phyloP scores from a whole-genome alignment of 306 rosid species.

The Arachis hypogaea region DNA sequence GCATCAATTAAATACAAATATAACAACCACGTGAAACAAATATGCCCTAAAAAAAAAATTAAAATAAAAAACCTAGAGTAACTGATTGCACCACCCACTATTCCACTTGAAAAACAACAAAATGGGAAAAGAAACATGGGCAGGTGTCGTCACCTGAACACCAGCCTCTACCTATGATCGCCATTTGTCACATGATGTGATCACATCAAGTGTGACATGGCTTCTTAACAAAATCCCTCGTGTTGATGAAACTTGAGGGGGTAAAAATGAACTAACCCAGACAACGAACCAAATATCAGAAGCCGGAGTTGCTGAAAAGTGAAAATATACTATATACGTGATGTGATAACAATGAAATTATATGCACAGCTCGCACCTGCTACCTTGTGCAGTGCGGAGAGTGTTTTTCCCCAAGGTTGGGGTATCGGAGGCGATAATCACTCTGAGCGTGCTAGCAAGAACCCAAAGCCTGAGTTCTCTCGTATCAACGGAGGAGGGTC shows the following conservation, averaged over 20 bases:
- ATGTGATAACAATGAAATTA: slow-evolving; percentile 47
- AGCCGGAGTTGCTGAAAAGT: slow-evolving; percentile 52
- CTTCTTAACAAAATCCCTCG: slow-evolving; percentile 66
- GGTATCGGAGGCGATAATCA: slow-evolving; percentile 41
- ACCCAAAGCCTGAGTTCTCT: slow-evolving; percentile 93
- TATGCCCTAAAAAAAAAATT: slow-evolving; percentile 47
- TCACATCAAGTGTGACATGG: slow-evolving; percentile 50
- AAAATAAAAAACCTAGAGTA: slow-evolving; percentile 38
- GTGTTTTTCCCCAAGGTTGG: slow-evolving; percentile 35
- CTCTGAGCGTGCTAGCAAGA: slow-evolving; percentile 87
- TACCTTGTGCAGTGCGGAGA: slow-evolving; percentile 47
- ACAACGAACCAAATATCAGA: slow-evolving; percentile 69
- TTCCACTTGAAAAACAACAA: slow-evolving; percentile 48
- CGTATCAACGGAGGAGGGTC: slow-evolving; percentile 99
- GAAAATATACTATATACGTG: slow-evolving; percentile 69
- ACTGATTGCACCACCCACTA: slow-evolving; percentile 56
- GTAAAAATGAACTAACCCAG: slow-evolving; percentile 62
- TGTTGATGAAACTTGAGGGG: slow-evolving; percentile 75
- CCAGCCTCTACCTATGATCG: slow-evolving; percentile 50
- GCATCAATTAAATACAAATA: slow-evolving; percentile 46
- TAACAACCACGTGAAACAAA: slow-evolving; percentile 48
- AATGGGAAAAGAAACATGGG: slow-evolving; percentile 41
- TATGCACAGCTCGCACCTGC: slow-evolving; percentile 77
- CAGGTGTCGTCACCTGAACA: slow-evolving; percentile 51
- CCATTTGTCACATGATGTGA: slow-evolving; percentile 55